Percentiles rank a stretch among this genome's conserved stretches.
These are phyloP conservation scores for Candida jianshihensis DNA, from an alignment of 805 yeast genomes.

Conservation along the genomic window DNA sequence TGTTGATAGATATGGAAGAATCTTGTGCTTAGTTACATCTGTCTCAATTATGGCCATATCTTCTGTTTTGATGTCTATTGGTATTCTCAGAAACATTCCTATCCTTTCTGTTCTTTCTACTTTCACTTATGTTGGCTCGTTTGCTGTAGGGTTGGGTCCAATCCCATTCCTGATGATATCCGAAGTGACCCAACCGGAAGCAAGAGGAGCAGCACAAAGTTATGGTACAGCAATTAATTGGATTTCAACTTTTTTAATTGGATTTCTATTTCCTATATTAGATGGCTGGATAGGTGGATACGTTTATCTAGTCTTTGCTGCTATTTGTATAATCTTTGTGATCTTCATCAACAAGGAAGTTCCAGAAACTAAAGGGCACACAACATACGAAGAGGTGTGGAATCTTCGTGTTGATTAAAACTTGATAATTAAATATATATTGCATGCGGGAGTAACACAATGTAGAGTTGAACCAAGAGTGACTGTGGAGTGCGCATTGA, in stretches of 20 bases:
- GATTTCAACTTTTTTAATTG: slow-evolving; percentile 81
- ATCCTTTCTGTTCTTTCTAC: slow-evolving; percentile 54
- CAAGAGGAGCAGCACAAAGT: slow-evolving; percentile 84
- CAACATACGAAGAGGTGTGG: slow-evolving; percentile 67
- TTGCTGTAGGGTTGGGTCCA: slow-evolving; percentile 93
- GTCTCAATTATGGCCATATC: slow-evolving; percentile 61
- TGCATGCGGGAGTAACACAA: too few species aligned
- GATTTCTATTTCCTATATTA: slow-evolving; percentile 71
- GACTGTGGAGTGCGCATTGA: too few species aligned
- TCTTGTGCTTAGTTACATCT: slow-evolving; percentile 61
- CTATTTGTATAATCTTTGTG: slow-evolving; percentile 44
- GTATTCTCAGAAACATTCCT: slow-evolving; percentile 46
- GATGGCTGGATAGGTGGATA: slow-evolving; percentile 65
- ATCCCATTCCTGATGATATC: slow-evolving; percentile 86
- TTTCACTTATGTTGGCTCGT: slow-evolving; percentile 68
- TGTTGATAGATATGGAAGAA: slow-evolving; percentile 73
- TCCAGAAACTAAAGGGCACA: slow-evolving; percentile 74
- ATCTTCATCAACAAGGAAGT: slow-evolving; percentile 39
- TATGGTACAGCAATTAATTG: slow-evolving; percentile 89
- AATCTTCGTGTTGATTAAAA: slow-evolving; percentile 20
- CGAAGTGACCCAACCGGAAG: slow-evolving; percentile 79
- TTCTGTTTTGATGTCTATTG: slow-evolving; percentile 56
- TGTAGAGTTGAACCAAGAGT: too few species aligned
- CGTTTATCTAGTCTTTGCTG: slow-evolving; percentile 68
- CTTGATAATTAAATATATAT: too few species aligned